Conservation (phyloP, 176 grass and related monocot genomes). For the Dendrocalamus sinicus region DNA sequence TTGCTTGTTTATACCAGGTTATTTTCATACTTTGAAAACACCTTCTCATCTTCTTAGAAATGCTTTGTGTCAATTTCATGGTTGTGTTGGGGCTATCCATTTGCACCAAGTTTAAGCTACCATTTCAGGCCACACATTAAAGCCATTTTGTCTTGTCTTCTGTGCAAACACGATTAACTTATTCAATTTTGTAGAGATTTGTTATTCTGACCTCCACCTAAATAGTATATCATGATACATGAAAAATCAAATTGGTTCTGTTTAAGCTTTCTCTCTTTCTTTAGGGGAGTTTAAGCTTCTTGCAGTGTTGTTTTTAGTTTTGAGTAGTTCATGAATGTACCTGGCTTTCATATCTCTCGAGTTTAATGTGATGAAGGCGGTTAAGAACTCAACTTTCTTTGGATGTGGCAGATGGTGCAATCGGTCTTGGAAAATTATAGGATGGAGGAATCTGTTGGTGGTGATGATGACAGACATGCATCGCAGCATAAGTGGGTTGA, state of each 20-base stretch:
- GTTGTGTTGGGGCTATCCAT: conserved; percentile 3
- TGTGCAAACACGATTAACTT: not conserved
- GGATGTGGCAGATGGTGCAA: conserved; percentile 77
- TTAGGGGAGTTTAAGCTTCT: not conserved
- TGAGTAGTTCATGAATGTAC: conserved; percentile 16
- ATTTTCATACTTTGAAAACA: not conserved
- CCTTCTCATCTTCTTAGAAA: not conserved
- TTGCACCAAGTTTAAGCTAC: not conserved
- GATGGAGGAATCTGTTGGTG: conserved; percentile 49
- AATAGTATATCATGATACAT: not conserved
- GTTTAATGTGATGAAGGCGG: not conserved
- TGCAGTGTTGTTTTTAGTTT: conserved; percentile 4
- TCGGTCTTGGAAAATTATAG: conserved; percentile 86
- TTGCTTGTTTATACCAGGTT: conserved; percentile 17
- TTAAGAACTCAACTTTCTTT: conserved; percentile 39
- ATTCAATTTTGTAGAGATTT: not conserved
- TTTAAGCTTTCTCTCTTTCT: not conserved
- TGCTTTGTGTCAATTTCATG: conserved; percentile 1
- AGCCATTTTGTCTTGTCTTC: conserved; percentile 11
- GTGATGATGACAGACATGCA: conserved; percentile 59
- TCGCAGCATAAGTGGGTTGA: conserved; percentile 96
- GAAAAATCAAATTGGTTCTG: conserved; percentile 9
- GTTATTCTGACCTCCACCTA: not conserved
- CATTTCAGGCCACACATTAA: not conserved
- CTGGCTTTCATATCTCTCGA: not conserved